Evolutionary conservation across 2,329 filamentous ascomycete species (phyloP), one percentile per base, ranked within the genome.

Genomic region (Davidsoniella virescens): DNA sequence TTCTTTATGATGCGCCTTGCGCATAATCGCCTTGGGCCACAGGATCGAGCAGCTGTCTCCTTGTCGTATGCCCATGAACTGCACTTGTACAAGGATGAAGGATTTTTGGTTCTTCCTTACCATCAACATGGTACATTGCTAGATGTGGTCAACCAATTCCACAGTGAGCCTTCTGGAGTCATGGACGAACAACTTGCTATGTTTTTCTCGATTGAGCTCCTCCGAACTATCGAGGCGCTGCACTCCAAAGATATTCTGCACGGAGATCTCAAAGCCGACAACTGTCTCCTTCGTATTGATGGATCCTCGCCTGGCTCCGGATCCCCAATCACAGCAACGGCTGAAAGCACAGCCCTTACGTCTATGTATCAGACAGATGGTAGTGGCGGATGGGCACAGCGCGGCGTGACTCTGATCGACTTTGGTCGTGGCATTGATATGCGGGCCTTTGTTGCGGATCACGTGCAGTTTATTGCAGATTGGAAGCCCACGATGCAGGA

Each of bases 341-440:
- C 18, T 10, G 52, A 53, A 26, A 51, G 41, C 4, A 36, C 42
- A 10, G 57, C 64, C 4, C 78, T 84, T 65, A 66, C 70, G 12
- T 63, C 71, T 0, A 76, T 80, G 53, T 96, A 90, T 70, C 73
- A 73, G 8, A 75, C 80, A 2, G 78, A 83, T 53, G 92, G 92
- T 18, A 70, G 71, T 1, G 75, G 78, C 43, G 87, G 87, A 36
- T 98, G 92, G 92, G 67, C 70, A 1, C 70, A 72, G 18, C 86
- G 90, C 56, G 92, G 92, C 10, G 64, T 98, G 18, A 76, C 79
- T 0, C 74, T 98, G 17, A 96, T 98, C 58, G 92, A 98, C 65
- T 95, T 98, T 61, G 92, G 92, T 1, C 80, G 92, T 1, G 86
- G 79, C 46, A 93, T 98, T 62, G 92, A 98, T 66, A 93, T 95